Percentiles rank a stretch among this genome's conserved stretches.
phyloP scores from a whole-genome alignment of 1,284 basidiomycete genomes.

The Polyporus tsugae region DNA sequence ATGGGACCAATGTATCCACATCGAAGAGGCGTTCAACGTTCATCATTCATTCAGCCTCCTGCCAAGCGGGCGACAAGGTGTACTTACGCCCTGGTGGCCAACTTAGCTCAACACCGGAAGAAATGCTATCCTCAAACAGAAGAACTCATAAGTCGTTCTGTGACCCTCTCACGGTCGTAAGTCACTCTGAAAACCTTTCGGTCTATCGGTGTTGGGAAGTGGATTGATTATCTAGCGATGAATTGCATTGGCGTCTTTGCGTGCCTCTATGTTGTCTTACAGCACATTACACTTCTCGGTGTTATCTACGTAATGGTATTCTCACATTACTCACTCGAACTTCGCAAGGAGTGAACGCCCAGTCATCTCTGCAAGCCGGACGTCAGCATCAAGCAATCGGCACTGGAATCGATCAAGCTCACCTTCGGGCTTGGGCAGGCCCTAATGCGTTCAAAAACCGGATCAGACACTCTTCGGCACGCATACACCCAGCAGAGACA shows the following conservation, averaged over 20 bases:
- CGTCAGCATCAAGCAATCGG: conserved; percentile 16
- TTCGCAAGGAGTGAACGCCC: conserved; percentile 61
- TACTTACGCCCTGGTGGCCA: too few species aligned
- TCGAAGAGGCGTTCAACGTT: neutral
- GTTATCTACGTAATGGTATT: neutral
- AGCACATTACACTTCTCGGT: neutral
- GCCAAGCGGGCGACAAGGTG: neutral
- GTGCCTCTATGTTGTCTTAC: conserved; percentile 3
- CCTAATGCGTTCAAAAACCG: conserved; percentile 40
- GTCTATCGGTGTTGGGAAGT: neutral
- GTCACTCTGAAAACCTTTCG: neutral
- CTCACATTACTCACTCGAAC: conserved; percentile 22
- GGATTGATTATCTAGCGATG: neutral
- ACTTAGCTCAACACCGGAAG: too few species aligned
- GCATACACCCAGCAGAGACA: conserved; percentile 12
- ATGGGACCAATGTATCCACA: neutral
- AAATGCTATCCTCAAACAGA: too few species aligned
- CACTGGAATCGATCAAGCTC: conserved; percentile 31
- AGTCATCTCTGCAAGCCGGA: conserved; percentile 56
- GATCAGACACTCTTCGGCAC: neutral
- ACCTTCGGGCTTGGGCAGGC: conserved; percentile 68
- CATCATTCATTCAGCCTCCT: neutral
- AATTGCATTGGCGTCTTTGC: conserved; percentile 4
- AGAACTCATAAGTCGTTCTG: neutral
- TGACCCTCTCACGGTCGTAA: neutral